These are phyloP conservation scores for Telfairia occidentalis DNA, from an alignment of 331 rosid species.

Conservation along the genomic window DNA sequence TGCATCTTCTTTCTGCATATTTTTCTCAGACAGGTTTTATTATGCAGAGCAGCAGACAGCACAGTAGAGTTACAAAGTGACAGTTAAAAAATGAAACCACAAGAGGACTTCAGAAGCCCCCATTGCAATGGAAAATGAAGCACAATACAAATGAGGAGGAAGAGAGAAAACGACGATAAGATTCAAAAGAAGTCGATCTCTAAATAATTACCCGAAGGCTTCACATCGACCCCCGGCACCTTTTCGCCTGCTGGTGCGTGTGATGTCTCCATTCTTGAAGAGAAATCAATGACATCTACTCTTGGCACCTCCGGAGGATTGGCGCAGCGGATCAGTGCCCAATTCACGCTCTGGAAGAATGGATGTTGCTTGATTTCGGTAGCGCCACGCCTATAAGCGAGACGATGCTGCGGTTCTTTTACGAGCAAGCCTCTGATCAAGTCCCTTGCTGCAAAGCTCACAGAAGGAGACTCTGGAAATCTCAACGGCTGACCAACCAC, in stretches of 20 bases:
- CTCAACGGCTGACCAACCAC: constrained; percentile 90
- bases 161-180: not conserved
- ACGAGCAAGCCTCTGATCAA: constrained; percentile 84
- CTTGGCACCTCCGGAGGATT: constrained; percentile 78
- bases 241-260: constrained; percentile 36
- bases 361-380: constrained; percentile 91
- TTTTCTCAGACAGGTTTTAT: constrained; percentile 8
- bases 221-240: constrained; percentile 52
- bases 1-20: not conserved
- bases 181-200: constrained; percentile 91
- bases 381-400: constrained; percentile 88
- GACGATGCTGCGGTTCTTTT: constrained; percentile 93
- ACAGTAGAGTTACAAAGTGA: constrained; percentile 7
- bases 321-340: constrained; percentile 95
- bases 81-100: constrained; percentile 2
- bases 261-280: constrained; percentile 13
- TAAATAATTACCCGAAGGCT: constrained; percentile 83
- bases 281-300: constrained; percentile 27
- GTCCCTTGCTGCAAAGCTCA: constrained; percentile 95
- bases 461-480: constrained; percentile 77
- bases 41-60: constrained; percentile 5
- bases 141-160: constrained; percentile 7
- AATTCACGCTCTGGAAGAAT: constrained; percentile 77
- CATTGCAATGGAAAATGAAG: not conserved
- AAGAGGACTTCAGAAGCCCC: not conserved